Percentiles rank a stretch among this genome's conserved stretches.
Evolutionary conservation across 768 basidiomycete species (phyloP).

Genomic region (Tulasnella sp.): DNA sequence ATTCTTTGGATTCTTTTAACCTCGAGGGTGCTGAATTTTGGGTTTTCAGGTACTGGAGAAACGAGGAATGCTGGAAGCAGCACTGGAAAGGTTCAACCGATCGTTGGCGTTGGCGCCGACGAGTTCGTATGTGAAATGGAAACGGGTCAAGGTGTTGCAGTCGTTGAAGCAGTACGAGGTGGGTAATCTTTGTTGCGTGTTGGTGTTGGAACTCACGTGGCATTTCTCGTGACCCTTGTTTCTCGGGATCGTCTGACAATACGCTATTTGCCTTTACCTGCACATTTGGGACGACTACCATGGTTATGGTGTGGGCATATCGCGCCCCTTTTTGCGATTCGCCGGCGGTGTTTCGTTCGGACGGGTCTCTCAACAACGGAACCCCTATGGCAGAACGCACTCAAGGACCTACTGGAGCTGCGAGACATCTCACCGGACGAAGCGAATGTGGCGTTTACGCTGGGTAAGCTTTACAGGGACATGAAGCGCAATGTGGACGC

Average conservation of each 20-base stretch:
- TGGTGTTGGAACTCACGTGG: background rate
- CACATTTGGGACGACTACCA: background rate
- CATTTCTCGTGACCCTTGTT: background rate
- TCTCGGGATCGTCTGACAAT: background rate
- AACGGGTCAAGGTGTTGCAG: slow-evolving; percentile 83
- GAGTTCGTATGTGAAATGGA: slow-evolving; percentile 88
- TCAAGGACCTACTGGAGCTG: slow-evolving; percentile 68
- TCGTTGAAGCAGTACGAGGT: slow-evolving; percentile 74
- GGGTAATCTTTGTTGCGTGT: too few species aligned
- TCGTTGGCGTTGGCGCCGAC: slow-evolving; percentile 71
- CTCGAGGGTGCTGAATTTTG: background rate
- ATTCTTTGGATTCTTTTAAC: slow-evolving; percentile 12
- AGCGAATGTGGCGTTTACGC: slow-evolving; percentile 91
- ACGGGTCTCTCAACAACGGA: slow-evolving; percentile 23
- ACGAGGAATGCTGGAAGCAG: slow-evolving; percentile 60
- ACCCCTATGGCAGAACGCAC: slow-evolving; percentile 48
- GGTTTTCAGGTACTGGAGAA: slow-evolving; percentile 68
- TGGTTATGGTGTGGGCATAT: background rate
- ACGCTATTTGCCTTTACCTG: background rate
- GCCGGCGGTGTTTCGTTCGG: slow-evolving; percentile 14
- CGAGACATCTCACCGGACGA: slow-evolving; percentile 81
- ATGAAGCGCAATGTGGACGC: slow-evolving; percentile 68
- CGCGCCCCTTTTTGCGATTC: slow-evolving; percentile 12
- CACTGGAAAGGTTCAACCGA: slow-evolving; percentile 66
- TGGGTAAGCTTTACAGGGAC: slow-evolving; percentile 81